Percentiles rank a stretch among this genome's conserved stretches.
These are phyloP conservation scores for Rhizopogon vinicolor DNA, from an alignment of 768 basidiomycete species.

Conservation along the genomic window DNA sequence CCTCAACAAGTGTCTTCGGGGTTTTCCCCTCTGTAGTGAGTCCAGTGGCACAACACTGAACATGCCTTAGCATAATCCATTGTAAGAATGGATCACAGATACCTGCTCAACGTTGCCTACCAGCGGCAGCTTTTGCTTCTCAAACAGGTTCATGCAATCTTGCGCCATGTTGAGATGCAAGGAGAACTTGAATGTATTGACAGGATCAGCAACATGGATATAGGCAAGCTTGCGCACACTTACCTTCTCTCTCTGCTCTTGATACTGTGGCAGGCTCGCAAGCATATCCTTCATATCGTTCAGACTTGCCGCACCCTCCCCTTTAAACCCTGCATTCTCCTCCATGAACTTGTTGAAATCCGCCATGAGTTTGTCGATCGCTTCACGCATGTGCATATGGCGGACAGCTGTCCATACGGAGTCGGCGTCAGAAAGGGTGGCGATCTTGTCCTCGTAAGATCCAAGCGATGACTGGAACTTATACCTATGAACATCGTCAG, in stretches of 20 bases:
- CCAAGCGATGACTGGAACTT: constrained; percentile 90
- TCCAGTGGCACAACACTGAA: constrained; percentile 90
- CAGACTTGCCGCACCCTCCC: constrained; percentile 83
- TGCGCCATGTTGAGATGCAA: constrained; percentile 96
- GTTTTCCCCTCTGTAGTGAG: constrained; percentile 86
- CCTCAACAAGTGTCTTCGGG: constrained; percentile 93
- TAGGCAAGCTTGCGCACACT: constrained; percentile 4
- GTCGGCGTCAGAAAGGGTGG: constrained; percentile 82
- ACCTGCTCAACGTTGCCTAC: constrained; percentile 91
- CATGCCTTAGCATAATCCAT: background rate
- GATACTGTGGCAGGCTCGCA: constrained; percentile 89
- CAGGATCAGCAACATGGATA: background rate
- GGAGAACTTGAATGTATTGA: constrained; percentile 65
- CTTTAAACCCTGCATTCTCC: constrained; percentile 93
- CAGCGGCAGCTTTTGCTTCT: constrained; percentile 76
- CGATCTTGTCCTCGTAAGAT: constrained; percentile 82
- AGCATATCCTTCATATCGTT: constrained; percentile 99
- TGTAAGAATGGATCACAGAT: constrained; percentile 12
- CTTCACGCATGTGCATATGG: constrained; percentile 98
- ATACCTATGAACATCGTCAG: constrained; percentile 50
- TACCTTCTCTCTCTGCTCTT: constrained; percentile 93
- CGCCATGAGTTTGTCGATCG: constrained; percentile 93
- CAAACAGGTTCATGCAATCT: constrained; percentile 94
- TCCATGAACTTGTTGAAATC: constrained; percentile 94
- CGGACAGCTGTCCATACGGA: constrained; percentile 89